Conservation (phyloP, 2,329 filamentous ascomycete genomes). For the Pseudocercospora fijiensis region DNA sequence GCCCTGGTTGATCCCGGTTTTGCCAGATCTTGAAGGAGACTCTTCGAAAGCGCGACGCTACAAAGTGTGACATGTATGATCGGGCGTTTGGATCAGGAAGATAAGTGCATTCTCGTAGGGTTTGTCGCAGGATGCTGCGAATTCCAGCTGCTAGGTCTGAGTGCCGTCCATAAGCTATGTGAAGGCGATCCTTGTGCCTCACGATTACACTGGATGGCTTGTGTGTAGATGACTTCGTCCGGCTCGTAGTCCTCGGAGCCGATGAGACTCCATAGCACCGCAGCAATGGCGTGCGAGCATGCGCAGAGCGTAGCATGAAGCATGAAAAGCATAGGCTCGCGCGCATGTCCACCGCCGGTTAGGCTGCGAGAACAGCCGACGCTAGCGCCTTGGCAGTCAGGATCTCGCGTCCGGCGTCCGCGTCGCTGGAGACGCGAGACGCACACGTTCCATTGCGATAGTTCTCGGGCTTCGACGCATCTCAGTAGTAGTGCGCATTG, state of each 20-base stretch:
- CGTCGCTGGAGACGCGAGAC: not conserved
- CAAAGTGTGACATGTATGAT: slow-evolving; percentile 50
- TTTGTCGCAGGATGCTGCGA: slow-evolving; percentile 53
- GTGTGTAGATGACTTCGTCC: not conserved
- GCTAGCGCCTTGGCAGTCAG: not conserved
- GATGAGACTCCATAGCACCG: not conserved
- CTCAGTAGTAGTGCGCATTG: not conserved
- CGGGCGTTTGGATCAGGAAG: slow-evolving; percentile 59
- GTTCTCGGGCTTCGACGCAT: not conserved
- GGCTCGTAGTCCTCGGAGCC: not conserved
- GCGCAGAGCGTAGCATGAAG: not conserved
- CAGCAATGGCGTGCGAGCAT: not conserved
- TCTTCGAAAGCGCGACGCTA: slow-evolving; percentile 49
- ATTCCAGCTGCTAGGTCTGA: slow-evolving; percentile 26
- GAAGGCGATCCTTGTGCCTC: slow-evolving; percentile 1
- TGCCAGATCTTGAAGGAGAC: slow-evolving; percentile 24
- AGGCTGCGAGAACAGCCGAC: not conserved
- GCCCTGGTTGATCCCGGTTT: slow-evolving; percentile 20
- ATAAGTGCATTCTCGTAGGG: slow-evolving; percentile 60
- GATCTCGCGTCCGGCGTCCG: not conserved
- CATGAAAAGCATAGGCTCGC: not conserved
- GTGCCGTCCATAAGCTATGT: slow-evolving; percentile 10
- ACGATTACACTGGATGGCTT: not conserved
- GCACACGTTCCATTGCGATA: not conserved
- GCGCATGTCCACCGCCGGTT: not conserved